phyloP scores from a whole-genome alignment of 768 basidiomycete species.

The Psilocybe cyanescens region DNA sequence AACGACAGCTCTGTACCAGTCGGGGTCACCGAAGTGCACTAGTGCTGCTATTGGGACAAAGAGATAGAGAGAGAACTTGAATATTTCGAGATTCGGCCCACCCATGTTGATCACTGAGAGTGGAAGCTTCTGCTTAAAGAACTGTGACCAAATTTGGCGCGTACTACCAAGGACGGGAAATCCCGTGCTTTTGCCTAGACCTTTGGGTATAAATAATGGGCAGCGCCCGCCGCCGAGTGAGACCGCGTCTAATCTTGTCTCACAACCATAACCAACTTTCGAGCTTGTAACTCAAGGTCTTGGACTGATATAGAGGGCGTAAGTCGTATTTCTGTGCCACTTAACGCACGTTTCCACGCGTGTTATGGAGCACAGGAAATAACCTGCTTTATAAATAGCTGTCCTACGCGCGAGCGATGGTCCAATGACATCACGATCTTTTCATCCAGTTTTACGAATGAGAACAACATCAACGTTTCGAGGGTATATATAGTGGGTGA shows the following conservation, averaged over 20 bases:
- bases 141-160: too few relatives aligned
- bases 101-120: constrained; percentile 43
- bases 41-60: constrained; percentile 83
- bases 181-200: not conserved
- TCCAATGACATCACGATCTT: constrained; percentile 9
- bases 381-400: not conserved
- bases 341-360: not conserved
- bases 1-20: constrained; percentile 82
- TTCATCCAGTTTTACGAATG: not conserved
- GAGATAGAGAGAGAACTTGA: constrained; percentile 88
- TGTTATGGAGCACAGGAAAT: not conserved
- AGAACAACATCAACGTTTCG: not conserved
- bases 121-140: not conserved
- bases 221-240: not conserved
- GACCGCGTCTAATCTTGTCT: not conserved
- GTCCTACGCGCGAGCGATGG: not conserved
- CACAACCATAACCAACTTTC: not conserved
- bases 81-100: constrained; percentile 83
- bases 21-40: constrained; percentile 85
- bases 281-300: not conserved
- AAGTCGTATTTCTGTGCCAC: too few relatives aligned
- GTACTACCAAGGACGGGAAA: not conserved
- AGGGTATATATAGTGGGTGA: not conserved
- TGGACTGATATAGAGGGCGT: too few relatives aligned
- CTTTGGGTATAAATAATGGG: not conserved